Evolutionary conservation across 2,329 filamentous ascomycete genomes (phyloP).

Genomic region (Fusarium oxysporum): DNA sequence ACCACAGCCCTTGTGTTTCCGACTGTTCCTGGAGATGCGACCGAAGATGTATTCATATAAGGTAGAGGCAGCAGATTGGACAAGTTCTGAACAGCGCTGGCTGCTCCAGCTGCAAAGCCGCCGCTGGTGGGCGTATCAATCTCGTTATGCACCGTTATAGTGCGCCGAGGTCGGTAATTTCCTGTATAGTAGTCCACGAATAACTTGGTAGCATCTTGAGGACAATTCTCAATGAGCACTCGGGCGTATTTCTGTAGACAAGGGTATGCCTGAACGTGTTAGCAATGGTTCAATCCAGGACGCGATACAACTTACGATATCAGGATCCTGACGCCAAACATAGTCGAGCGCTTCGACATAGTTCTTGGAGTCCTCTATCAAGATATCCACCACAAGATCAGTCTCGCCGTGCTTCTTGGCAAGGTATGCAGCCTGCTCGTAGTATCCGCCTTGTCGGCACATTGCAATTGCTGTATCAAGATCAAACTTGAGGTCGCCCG

Average conservation of each 20-base stretch:
- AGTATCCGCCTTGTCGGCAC: conserved; percentile 97
- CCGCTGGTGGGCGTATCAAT: conserved; percentile 53
- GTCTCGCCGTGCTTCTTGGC: conserved; percentile 95
- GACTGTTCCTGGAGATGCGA: conserved; percentile 64
- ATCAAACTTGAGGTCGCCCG: conserved; percentile 94
- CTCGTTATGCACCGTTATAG: conserved; percentile 56
- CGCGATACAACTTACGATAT: conserved; percentile 65
- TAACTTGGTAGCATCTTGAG: conserved; percentile 82
- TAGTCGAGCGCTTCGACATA: conserved; percentile 91
- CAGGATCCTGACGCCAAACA: conserved; percentile 87
- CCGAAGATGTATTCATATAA: conserved; percentile 77
- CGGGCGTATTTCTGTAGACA: conserved; percentile 96
- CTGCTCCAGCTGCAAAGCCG: conserved; percentile 68
- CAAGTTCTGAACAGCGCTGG: conserved; percentile 85
- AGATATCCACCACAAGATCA: conserved; percentile 92
- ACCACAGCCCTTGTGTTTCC: conserved; percentile 62
- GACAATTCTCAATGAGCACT: conserved; percentile 88
- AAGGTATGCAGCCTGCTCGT: conserved; percentile 94
- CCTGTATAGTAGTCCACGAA: conserved; percentile 97
- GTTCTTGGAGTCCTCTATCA: conserved; percentile 94
- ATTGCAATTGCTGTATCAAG: conserved; percentile 96
- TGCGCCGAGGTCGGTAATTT: conserved; percentile 78
- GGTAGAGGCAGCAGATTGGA: conserved; percentile 86
- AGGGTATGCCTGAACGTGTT: conserved; percentile 74
- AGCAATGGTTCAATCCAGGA: conserved; percentile 36